phyloP scores from a whole-genome alignment of 1,284 basidiomycete species.

The Trametes versicolor region DNA sequence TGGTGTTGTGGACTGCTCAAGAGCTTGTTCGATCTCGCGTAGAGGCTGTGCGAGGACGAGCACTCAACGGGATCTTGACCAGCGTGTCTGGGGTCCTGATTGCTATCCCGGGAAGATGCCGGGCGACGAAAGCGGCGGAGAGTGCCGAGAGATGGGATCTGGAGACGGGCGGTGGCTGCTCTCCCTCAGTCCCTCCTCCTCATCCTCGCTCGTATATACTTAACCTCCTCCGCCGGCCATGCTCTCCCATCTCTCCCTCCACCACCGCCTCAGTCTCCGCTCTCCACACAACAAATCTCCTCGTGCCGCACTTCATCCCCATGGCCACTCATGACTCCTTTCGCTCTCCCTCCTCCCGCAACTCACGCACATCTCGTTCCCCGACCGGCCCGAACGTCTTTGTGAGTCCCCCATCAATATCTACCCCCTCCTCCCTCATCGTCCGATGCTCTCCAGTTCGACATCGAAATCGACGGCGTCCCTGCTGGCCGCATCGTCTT shows the following conservation, averaged over 20 bases:
- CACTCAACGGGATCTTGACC: not conserved
- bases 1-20: not conserved
- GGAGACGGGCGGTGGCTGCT: not conserved
- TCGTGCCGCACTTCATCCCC: not conserved
- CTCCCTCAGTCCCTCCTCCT: too few species aligned
- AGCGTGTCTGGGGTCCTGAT: conserved; percentile 4
- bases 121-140: not conserved
- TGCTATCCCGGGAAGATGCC: conserved; percentile 7
- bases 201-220: conserved; percentile 4
- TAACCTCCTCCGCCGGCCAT: conserved; percentile 1
- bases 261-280: not conserved
- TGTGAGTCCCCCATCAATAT: conserved; percentile 42
- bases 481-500: conserved; percentile 81
- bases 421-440: conserved; percentile 1
- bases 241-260: conserved; percentile 4
- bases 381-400: conserved; percentile 49
- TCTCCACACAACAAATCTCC: not conserved
- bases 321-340: conserved; percentile 12
- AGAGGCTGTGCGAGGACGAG: not conserved
- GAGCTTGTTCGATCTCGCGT: conserved; percentile 2
- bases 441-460: conserved; percentile 63
- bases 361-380: conserved; percentile 4
- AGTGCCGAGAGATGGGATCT: conserved; percentile 11
- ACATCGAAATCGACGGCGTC: conserved; percentile 71
- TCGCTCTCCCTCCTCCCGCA: conserved; percentile 10